Evolutionary conservation across 2,329 filamentous ascomycete genomes (phyloP).

Genomic region (Arthrobotrys sphaeroides): DNA sequence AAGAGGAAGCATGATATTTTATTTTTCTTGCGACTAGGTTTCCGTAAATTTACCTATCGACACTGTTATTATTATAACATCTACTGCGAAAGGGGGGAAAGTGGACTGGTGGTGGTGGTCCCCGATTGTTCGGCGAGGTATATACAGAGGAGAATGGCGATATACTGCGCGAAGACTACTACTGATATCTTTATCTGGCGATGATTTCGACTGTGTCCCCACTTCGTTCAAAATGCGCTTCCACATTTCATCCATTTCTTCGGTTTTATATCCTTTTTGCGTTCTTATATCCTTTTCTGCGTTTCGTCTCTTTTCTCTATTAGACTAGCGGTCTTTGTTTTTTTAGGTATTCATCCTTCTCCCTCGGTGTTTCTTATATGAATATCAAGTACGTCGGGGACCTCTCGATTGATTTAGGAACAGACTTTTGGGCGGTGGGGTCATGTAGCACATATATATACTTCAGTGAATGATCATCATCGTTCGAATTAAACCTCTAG

Average conservation of each 20-base stretch:
- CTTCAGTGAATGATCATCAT: no score
- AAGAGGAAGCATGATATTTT: no score
- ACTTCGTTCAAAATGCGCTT: neutral
- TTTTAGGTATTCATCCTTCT: no score
- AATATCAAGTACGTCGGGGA: no score
- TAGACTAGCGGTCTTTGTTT: conserved; percentile 39
- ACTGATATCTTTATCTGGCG: neutral
- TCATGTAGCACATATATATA: no score
- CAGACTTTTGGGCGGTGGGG: no score
- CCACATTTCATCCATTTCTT: neutral
- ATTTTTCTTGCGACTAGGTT: no score
- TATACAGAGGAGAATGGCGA: neutral
- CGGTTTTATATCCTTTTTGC: conserved; percentile 1
- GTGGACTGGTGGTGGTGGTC: no score
- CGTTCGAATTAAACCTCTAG: no score
- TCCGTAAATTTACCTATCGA: neutral
- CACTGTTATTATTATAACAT: neutral
- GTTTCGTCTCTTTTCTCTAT: neutral
- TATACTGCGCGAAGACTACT: neutral
- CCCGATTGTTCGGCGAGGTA: neutral
- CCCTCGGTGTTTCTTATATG: no score
- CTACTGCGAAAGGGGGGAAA: neutral
- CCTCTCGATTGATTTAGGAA: no score
- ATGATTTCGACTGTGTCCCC: neutral
- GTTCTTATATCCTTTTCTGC: neutral